Conservation (phyloP, 306 rosid genomes). For the Arachis stenosperma region DNA sequence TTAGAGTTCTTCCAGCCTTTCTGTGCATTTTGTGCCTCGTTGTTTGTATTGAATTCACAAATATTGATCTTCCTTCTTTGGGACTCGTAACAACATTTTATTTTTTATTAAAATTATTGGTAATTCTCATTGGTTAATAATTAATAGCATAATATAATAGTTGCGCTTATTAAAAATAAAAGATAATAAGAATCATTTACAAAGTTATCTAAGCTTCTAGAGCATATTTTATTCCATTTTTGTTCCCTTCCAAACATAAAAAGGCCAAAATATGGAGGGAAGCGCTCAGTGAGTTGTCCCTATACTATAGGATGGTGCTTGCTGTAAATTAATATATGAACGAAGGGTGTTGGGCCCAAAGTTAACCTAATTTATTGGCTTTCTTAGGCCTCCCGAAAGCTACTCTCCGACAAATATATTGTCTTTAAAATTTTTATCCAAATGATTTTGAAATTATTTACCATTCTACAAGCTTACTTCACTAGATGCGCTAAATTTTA, state of each 20-base stretch:
- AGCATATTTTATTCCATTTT: not conserved
- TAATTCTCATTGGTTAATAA: not conserved
- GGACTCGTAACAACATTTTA: too few species aligned
- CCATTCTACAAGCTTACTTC: too few species aligned
- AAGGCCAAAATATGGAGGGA: not conserved
- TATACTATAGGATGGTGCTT: conserved; percentile 19
- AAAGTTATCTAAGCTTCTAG: not conserved
- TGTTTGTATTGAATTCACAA: too few species aligned
- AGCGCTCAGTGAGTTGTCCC: conserved; percentile 47
- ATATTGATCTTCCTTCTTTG: not conserved
- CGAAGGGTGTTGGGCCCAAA: conserved; percentile 48
- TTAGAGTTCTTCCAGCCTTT: too few species aligned
- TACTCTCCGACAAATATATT: too few species aligned
- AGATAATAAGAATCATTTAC: not conserved
- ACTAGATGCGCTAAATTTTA: too few species aligned
- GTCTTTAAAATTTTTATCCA: too few species aligned
- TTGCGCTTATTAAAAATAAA: not conserved
- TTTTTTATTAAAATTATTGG: too few species aligned
- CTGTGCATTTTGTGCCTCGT: too few species aligned
- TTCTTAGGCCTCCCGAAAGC: not conserved
- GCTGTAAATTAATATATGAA: conserved; percentile 18
- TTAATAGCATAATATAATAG: not conserved
- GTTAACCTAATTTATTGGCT: conserved; percentile 38
- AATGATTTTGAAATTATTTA: too few species aligned
- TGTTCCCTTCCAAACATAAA: not conserved